A percentile compares a stretch with the other conserved stretches of the same genome.
Evolutionary conservation across 805 yeast species (phyloP).

Genomic region (Pichia occidentalis): DNA sequence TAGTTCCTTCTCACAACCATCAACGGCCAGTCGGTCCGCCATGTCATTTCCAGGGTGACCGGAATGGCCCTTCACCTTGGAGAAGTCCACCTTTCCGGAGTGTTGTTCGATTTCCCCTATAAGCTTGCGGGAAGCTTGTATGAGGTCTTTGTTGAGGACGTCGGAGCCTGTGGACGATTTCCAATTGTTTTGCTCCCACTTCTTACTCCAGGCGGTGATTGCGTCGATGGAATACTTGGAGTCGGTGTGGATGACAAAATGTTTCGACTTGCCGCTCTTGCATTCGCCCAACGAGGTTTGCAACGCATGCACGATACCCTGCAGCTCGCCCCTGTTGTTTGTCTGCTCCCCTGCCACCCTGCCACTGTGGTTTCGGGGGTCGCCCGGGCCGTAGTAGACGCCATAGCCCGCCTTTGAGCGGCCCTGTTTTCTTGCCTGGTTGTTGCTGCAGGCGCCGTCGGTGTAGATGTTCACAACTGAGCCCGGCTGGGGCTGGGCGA

Average conservation of each 20-base stretch:
- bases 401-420: slow-evolving; percentile 61
- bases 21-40: slow-evolving; percentile 71
- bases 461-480: slow-evolving; percentile 41
- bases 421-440: slow-evolving; percentile 38
- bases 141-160: slow-evolving; percentile 49
- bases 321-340: slow-evolving; percentile 75
- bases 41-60: slow-evolving; percentile 65
- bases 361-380: slow-evolving; percentile 47
- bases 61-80: slow-evolving; percentile 68
- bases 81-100: slow-evolving; percentile 39
- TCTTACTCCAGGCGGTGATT: slow-evolving; percentile 48
- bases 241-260: slow-evolving; percentile 54
- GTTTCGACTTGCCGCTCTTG: slow-evolving; percentile 13
- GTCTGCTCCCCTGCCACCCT: slow-evolving; percentile 54
- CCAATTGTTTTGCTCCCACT: slow-evolving; percentile 58
- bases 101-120: slow-evolving; percentile 32
- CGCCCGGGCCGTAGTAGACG: slow-evolving; percentile 55
- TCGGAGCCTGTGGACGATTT: slow-evolving; percentile 33
- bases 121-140: slow-evolving; percentile 29
- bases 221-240: slow-evolving; percentile 59
- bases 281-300: slow-evolving; percentile 32
- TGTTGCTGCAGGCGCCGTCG: slow-evolving; percentile 71
- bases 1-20: slow-evolving; percentile 32
- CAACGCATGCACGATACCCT: slow-evolving; percentile 58
- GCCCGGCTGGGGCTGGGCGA: neutral